These are phyloP conservation scores for Fusarium poae DNA, from an alignment of 2,329 filamentous ascomycete genomes.

Conservation along the genomic window DNA sequence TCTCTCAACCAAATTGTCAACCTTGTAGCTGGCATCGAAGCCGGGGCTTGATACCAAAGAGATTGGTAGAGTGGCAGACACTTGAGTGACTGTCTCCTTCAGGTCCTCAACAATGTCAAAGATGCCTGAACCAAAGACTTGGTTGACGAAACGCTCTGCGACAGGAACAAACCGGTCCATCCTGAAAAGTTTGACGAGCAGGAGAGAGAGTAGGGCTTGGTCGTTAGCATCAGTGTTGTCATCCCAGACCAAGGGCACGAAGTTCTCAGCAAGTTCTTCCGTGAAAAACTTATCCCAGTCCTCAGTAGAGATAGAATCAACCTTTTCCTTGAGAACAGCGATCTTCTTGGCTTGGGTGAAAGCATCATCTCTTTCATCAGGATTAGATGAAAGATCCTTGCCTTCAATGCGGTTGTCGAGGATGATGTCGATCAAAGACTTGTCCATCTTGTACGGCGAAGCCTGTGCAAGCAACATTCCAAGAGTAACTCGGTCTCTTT, in stretches of 20 bases:
- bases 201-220: slow-evolving; percentile 82
- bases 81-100: slow-evolving; percentile 84
- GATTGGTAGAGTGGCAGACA: slow-evolving; percentile 86
- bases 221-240: slow-evolving; percentile 73
- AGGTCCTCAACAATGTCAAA: slow-evolving; percentile 90
- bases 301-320: slow-evolving; percentile 71
- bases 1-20: slow-evolving; percentile 91
- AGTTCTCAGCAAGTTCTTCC: slow-evolving; percentile 88
- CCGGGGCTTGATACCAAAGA: slow-evolving; percentile 94
- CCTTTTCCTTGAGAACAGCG: slow-evolving; percentile 76
- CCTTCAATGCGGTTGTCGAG: slow-evolving; percentile 83
- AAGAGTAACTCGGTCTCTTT: slow-evolving; percentile 93
- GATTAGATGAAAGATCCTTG: slow-evolving; percentile 80
- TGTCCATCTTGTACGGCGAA: slow-evolving; percentile 96
- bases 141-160: slow-evolving; percentile 88
- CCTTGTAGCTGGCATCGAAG: slow-evolving; percentile 99
- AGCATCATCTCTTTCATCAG: slow-evolving; percentile 73
- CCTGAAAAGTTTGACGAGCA: slow-evolving; percentile 94
- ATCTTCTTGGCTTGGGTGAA: slow-evolving; percentile 77
- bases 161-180: slow-evolving; percentile 95
- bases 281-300: slow-evolving; percentile 86
- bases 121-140: slow-evolving; percentile 86
- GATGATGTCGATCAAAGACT: slow-evolving; percentile 85
- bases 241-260: slow-evolving; percentile 82
- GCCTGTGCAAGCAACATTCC: slow-evolving; percentile 96